phyloP scores from a whole-genome alignment of 2,329 filamentous ascomycete genomes.

The Colletotrichum siamense region DNA sequence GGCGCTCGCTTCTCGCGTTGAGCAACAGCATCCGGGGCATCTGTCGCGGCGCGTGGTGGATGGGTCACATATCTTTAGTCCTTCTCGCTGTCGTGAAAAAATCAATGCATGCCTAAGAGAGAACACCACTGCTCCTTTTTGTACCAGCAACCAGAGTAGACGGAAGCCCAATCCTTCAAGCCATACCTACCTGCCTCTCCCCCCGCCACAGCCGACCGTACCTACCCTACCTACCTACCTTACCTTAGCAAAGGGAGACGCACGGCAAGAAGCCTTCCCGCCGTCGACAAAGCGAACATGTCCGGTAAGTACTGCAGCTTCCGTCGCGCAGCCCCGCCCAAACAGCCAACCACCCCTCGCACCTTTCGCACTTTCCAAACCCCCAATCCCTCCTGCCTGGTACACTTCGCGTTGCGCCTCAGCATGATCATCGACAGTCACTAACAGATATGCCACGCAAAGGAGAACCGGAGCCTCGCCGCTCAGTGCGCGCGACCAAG shows the following conservation, averaged over 20 bases:
- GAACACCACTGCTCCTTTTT: neutral
- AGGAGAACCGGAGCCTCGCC: constrained; percentile 77
- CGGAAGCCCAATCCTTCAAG: neutral
- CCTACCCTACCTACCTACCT: neutral
- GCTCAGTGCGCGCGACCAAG: constrained; percentile 95
- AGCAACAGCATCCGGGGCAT: neutral
- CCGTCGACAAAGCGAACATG: neutral
- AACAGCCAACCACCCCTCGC: neutral
- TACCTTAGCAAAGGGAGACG: constrained; percentile 3
- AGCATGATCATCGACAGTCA: neutral
- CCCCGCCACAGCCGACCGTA: neutral
- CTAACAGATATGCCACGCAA: constrained; percentile 14
- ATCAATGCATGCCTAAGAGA: constrained; percentile 22
- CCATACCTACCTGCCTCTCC: neutral
- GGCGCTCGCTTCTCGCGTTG: neutral
- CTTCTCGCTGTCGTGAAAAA: constrained; percentile 18
- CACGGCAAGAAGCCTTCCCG: neutral
- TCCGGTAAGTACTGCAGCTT: constrained; percentile 19
- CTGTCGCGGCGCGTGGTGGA: constrained; percentile 15
- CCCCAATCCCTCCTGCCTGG: neutral
- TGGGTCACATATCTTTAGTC: constrained; percentile 21
- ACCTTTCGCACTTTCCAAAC: neutral
- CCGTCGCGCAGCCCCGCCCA: neutral
- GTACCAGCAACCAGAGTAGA: constrained; percentile 1
- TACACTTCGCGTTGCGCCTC: neutral